These are phyloP conservation scores for Leccinum truebloodii DNA, from an alignment of 768 basidiomycete species.

Conservation along the genomic window DNA sequence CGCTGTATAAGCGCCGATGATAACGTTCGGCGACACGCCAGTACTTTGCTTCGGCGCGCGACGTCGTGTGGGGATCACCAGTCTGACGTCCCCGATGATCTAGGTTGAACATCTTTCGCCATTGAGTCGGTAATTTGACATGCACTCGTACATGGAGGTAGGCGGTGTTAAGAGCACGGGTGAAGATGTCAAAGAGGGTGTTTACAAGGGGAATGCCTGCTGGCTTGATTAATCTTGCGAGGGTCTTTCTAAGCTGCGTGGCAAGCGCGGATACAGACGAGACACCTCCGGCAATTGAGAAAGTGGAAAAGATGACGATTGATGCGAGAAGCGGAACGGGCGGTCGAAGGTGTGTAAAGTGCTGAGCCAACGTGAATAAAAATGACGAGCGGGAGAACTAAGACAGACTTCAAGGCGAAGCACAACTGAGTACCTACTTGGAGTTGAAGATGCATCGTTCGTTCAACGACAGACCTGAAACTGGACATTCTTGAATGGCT, in stretches of 20 bases:
- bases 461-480: conserved; percentile 15
- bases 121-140: conserved; percentile 11
- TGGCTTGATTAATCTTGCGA: conserved; percentile 2
- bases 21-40: conserved; percentile 33
- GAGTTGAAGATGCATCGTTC: conserved; percentile 4
- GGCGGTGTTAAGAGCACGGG: conserved; percentile 16
- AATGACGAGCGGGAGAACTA: neutral
- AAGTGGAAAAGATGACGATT: conserved; percentile 11
- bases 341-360: conserved; percentile 2
- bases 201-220: conserved; percentile 1
- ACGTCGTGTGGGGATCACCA: conserved; percentile 23
- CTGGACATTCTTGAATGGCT: conserved; percentile 2
- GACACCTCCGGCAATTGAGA: conserved; percentile 8
- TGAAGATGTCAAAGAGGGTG: conserved; percentile 13
- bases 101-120: conserved; percentile 4
- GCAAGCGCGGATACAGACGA: conserved; percentile 6
- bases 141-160: conserved; percentile 18
- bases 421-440: conserved; percentile 9
- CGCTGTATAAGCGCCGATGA: conserved; percentile 29
- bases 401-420: neutral
- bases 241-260: conserved; percentile 8
- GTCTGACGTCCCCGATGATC: neutral
- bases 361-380: neutral
- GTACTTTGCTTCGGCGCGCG: conserved; percentile 30
- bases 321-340: conserved; percentile 9